A percentile compares a stretch with the other conserved stretches of the same genome.
Conservation (phyloP, 805 yeast species). For the Naumovozyma castellii region DNA sequence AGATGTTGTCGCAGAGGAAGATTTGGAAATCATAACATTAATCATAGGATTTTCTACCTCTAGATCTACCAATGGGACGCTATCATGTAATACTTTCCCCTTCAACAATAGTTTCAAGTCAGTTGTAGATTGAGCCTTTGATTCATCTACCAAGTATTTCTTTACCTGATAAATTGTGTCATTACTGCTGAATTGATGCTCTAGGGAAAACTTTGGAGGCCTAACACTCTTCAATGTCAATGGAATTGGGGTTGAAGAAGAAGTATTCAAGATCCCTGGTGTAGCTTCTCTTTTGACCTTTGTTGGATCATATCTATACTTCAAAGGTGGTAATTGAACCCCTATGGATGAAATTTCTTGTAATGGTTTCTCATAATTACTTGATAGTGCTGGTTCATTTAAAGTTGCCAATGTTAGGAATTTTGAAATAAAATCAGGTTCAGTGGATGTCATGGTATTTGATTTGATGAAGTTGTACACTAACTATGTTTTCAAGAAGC, state of each 20-base stretch:
- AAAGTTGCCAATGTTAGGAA: constrained; percentile 41
- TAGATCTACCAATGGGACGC: constrained; percentile 31
- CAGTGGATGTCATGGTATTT: constrained; percentile 13
- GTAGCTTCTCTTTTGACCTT: constrained; percentile 7
- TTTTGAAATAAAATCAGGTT: constrained; percentile 40
- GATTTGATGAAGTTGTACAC: neutral
- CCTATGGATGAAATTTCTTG: constrained; percentile 31
- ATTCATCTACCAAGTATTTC: constrained; percentile 19
- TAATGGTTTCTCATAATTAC: constrained; percentile 25
- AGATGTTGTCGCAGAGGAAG: constrained; percentile 2
- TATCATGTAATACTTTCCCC: constrained; percentile 54
- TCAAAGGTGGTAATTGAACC: constrained; percentile 41
- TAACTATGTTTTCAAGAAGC: too few species aligned
- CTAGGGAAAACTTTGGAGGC: constrained; percentile 54
- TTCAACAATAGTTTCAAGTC: constrained; percentile 46
- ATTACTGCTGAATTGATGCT: constrained; percentile 16
- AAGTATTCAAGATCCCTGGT: neutral
- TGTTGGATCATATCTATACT: constrained; percentile 31
- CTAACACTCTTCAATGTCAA: constrained; percentile 55
- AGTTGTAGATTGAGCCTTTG: constrained; percentile 28
- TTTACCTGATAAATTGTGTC: constrained; percentile 31
- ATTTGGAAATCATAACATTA: constrained; percentile 36
- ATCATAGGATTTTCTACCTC: constrained; percentile 29
- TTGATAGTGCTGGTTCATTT: constrained; percentile 29
- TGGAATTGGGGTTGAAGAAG: constrained; percentile 3